Evolutionary conservation across 116 monocot genomes (phyloP), one percentile per base, ranked within the genome.

Genomic region (Cymodocea nodosa): DNA sequence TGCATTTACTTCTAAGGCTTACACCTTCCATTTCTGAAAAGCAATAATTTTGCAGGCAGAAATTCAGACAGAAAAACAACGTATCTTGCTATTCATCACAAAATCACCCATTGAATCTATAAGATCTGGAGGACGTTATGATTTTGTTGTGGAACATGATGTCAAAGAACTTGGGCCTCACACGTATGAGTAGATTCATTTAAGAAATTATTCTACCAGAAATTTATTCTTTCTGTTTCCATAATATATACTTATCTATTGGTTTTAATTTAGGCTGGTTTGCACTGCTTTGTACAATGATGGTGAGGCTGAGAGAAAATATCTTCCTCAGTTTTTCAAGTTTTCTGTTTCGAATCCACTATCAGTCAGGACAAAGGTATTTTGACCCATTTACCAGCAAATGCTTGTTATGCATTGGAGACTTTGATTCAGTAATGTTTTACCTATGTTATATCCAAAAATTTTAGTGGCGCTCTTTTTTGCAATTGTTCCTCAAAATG

Each of bases 291-390:
- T 85, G 63, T 97, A 97, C 80, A 88, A 85, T 80, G 97, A 90
- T 66, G 97, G 91, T 23, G 97, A 91, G 49, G 78, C 85, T 60
- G 97, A 88, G 68, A 77, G 91, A 16, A 97, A 97, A 80, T 97
- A 91, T 85, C 97, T 97, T 70, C 91, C 97, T 35, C 97, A 97
- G 65, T 91, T 87, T 77, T 97, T 97, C 77, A 97, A 97, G 78
- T 97, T 97, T 68, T 67, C 78, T 60, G 97, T 91, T 68, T 77
- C 88, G 51, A 97, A 97, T 59, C 97, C 97, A 36, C 79, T 97
- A 57, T 97, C 97, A 62, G 97, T 97, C 59, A 81, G 82, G 79
- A 97, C 97, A 52, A 97, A 97, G 97, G 97, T 97, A 86, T 15
- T 3, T 34, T 52, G 11, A 1, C 17, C 0, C 34, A 53, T 35